Base-by-base conservation (phyloP, 805 yeast species). In the Metschnikowia matae region DNA sequence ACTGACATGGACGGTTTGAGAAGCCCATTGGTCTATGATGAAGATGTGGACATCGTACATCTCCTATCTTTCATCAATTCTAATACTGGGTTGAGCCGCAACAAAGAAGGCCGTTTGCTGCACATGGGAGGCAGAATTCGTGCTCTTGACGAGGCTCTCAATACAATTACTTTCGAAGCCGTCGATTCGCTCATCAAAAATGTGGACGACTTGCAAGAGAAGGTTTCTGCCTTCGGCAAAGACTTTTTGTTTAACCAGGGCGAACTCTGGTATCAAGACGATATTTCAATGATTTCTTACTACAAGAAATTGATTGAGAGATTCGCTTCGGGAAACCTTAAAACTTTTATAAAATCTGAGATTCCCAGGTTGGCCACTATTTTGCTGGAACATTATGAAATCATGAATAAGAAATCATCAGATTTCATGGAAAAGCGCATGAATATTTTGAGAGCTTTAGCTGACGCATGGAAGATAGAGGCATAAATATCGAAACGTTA, bases 381-480 rank as follows among this genome's bases (percentile, higher is more conserved):
- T 26, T 52, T 83, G 36, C 54, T 60, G 8, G 68, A 68, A 15
- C 64, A 64, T 48, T 44, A 56, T 13, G 69, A 68, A 14, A 63
- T 67, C 41, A 57, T 82, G 47, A 66, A 66, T 36, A 61, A 64
- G 10, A 67, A 61, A n/a, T 74, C 79, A 37, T 64, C 68, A 17
- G 90, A 85, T 58, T 72, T 75, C 50, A 70, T 83, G 61, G 66
- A 68, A 53, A 73, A 72, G 60, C 74, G 85, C 60, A 56, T 74
- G 47, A 85, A 85, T 58, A 70, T 83, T 36, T 65, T 83, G 54
- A 61, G 60, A 10, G 54, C 46, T 21, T 34, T 51, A 18, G 41
- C 23, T 14, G 37, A 38, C 17, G 40, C 33, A 18, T 48, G 31
- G 52, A 35, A 48, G 38, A 31, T 41, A 18, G 29, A 34, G 37